Percentiles rank a stretch among this genome's conserved stretches.
Conservation (phyloP, 805 yeast genomes). For the Metschnikowia similis region DNA sequence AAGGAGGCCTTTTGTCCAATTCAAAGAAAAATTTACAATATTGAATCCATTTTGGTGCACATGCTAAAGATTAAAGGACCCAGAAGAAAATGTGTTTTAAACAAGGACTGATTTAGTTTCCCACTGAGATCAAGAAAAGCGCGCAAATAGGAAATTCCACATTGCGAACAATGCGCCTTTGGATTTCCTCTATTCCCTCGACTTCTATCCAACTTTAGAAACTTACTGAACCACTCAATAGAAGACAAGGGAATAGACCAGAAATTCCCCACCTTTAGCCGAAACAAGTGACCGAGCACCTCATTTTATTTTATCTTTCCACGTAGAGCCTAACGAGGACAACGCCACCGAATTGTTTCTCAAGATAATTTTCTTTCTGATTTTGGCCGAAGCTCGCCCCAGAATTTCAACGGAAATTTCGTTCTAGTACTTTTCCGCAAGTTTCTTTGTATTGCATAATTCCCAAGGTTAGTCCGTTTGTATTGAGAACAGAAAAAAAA, state of each 20-base stretch:
- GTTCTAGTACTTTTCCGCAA: neutral
- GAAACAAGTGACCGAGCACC: no score
- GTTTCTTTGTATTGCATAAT: neutral
- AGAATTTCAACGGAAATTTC: neutral
- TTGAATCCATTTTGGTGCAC: no score
- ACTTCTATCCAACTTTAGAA: neutral
- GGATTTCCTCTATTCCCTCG: neutral
- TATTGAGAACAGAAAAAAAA: neutral
- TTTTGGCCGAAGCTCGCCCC: neutral
- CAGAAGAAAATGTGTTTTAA: neutral
- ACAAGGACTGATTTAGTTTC: neutral
- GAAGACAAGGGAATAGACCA: neutral
- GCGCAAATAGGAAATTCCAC: neutral
- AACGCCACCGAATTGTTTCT: neutral
- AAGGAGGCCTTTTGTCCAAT: neutral
- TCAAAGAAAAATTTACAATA: no score
- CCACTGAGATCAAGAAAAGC: neutral
- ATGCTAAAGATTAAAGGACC: neutral
- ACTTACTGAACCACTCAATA: neutral
- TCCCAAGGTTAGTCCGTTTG: neutral
- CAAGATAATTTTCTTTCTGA: neutral
- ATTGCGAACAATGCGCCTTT: neutral
- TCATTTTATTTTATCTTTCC: no score
- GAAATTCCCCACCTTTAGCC: neutral
- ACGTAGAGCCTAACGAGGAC: neutral